Conservation (phyloP, 1,284 basidiomycete genomes). For the Ceratobasidium sp. region DNA sequence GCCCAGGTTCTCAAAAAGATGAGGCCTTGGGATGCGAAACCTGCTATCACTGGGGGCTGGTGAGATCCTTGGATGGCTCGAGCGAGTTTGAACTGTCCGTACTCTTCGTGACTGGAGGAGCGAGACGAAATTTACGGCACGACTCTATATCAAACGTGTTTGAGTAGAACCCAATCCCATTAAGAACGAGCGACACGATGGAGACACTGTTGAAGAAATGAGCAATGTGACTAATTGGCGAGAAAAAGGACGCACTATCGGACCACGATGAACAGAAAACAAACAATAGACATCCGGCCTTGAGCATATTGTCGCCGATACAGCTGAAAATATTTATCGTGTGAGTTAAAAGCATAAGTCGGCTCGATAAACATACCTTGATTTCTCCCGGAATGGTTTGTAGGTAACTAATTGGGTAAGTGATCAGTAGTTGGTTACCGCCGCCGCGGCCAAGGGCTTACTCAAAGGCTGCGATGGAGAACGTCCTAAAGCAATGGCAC, state of each 20-base stretch:
- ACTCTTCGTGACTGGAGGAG: conserved; percentile 28
- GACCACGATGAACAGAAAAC: conserved; percentile 23
- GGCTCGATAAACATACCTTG: not conserved
- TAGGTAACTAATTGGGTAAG: not conserved
- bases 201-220: not conserved
- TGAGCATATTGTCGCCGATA: conserved; percentile 10
- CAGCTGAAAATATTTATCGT: conserved; percentile 2
- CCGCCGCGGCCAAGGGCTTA: not conserved
- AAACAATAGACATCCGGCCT: conserved; percentile 21
- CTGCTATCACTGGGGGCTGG: conserved; percentile 11
- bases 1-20: conserved; percentile 30
- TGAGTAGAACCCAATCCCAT: conserved; percentile 25
- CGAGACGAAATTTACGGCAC: conserved; percentile 11
- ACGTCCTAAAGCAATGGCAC: not conserved
- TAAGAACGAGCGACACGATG: conserved; percentile 13
- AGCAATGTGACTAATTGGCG: not conserved
- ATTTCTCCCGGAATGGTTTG: conserved; percentile 32
- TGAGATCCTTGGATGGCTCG: not conserved
- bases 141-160: conserved; percentile 12
- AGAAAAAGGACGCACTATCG: conserved; percentile 15
- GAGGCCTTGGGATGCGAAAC: conserved; percentile 27
- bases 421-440: not conserved
- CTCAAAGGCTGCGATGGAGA: conserved; percentile 28
- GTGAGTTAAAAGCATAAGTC: not conserved
- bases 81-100: not conserved